Percentiles rank a stretch among this genome's conserved stretches.
These are phyloP conservation scores for Mycena galopus DNA, from an alignment of 768 basidiomycete genomes.

Conservation along the genomic window DNA sequence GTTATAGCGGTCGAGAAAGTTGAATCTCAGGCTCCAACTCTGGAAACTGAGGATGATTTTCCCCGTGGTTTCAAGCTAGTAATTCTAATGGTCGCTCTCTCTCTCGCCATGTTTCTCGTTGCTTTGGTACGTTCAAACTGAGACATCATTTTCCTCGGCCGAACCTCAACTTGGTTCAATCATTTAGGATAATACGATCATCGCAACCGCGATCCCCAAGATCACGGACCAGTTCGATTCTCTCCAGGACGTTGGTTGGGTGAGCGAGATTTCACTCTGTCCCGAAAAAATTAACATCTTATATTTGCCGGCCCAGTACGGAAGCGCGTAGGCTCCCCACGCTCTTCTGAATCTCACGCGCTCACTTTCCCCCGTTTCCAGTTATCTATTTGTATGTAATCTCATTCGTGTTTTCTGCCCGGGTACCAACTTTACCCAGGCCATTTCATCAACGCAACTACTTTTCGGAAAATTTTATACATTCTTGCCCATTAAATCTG, in stretches of 20 bases:
- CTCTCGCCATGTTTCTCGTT: conserved; percentile 32
- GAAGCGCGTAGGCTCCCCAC: conserved; percentile 20
- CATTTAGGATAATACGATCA: conserved; percentile 10
- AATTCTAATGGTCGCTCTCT: conserved; percentile 27
- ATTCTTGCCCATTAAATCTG: conserved; percentile 37
- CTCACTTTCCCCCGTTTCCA: background rate
- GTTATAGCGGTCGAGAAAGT: too few relatives aligned
- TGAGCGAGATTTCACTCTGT: background rate
- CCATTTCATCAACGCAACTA: conserved; percentile 35
- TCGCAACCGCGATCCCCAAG: conserved; percentile 38
- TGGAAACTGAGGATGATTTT: background rate
- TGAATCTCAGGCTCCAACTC: background rate
- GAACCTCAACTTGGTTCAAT: too few relatives aligned
- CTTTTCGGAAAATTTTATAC: conserved; percentile 41
- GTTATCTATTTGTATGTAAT: conserved; percentile 27
- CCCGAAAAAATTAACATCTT: background rate
- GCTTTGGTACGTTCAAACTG: conserved; percentile 23
- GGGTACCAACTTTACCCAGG: background rate
- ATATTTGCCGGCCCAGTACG: conserved; percentile 20
- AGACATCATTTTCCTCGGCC: background rate
- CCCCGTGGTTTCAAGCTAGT: conserved; percentile 16
- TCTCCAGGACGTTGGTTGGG: conserved; percentile 40
- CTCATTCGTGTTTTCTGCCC: background rate
- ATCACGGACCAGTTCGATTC: conserved; percentile 46
- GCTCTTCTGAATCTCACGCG: background rate